Base-by-base conservation (phyloP, 1,139 yeast species). In the Kurtzmaniella quercitrusa region DNA sequence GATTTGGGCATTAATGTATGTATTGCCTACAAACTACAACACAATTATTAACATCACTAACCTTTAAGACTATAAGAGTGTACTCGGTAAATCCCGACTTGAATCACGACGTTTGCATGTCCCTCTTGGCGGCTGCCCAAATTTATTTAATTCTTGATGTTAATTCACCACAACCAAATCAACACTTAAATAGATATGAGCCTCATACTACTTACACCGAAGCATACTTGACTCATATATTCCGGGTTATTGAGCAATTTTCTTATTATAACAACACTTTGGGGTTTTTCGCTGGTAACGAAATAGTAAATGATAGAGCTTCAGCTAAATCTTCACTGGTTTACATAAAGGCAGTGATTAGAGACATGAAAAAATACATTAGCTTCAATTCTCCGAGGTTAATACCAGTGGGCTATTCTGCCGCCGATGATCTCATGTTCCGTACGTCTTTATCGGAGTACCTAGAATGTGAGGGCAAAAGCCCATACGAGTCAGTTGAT, bases 241-340 rank as follows among this genome's bases (percentile, higher is more conserved):
- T 88, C 59, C 80, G 79, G 53, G 84, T 88, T 8, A 79, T 91
- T 19, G 89, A 88, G 45, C 93, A 87, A 46, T 93, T 93, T 60
- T 73, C 94, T 14, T 72, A 76, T 28, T 93, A 88, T 64, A 86
- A 91, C 63, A 93, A 93, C 61, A 86, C 96, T 0, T 71, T 93
- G 43, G 98, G 94, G 0, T 91, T 86, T 64, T 88, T 93, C 65
- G 96, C 96, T 7, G 98, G 98, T 1, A 93, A 93, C 63, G 98
- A 93, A 63, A 76, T 93, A 39, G 70, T 93, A 43, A 91, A 93
- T 59, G 97, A 91, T 59, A 76, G 73, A 45, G 63, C 69, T 30
- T 88, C 96, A 2, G 95, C 97, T 1, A 72, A 61, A 32, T 62
- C 66, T 44, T 76, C 91, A 0, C 89, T 95, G 1, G 67, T 69